A percentile compares a stretch with the other conserved stretches of the same genome.
These are phyloP conservation scores for Candida cerambycidarum DNA, from an alignment of 805 yeast genomes.

Conservation along the genomic window DNA sequence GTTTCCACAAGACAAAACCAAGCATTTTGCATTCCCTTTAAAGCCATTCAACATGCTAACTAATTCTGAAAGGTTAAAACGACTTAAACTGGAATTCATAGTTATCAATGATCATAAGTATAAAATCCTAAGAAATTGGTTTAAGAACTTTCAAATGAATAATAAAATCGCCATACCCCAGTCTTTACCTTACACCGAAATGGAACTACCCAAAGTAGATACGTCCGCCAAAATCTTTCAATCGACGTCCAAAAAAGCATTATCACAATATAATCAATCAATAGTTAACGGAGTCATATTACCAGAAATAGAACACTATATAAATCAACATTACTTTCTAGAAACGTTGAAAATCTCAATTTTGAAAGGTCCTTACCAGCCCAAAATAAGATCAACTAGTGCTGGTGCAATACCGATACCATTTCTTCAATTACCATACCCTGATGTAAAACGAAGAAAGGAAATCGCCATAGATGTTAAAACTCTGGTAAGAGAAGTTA, in stretches of 20 bases:
- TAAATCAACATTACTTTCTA: slow-evolving; percentile 28
- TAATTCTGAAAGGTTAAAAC: slow-evolving; percentile 10
- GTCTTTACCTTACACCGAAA: slow-evolving; percentile 26
- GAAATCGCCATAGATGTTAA: slow-evolving; percentile 33
- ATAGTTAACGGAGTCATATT: slow-evolving; percentile 31
- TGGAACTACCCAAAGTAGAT: slow-evolving; percentile 9
- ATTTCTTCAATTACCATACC: slow-evolving; percentile 27
- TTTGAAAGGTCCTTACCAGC: slow-evolving; percentile 37
- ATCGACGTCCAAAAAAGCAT: slow-evolving; percentile 15
- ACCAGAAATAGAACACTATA: slow-evolving; percentile 33
- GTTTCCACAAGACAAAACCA: slow-evolving; percentile 5
- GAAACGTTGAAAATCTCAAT: slow-evolving; percentile 21
- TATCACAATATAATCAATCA: slow-evolving; percentile 33
- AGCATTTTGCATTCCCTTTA: slow-evolving; percentile 13
- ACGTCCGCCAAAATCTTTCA: slow-evolving; percentile 8
- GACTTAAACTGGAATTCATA: slow-evolving; percentile 14
- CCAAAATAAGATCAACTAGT: slow-evolving; percentile 27
- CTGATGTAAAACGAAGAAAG: slow-evolving; percentile 18
- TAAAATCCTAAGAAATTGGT: slow-evolving; percentile 25
- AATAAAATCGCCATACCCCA: slow-evolving; percentile 33
- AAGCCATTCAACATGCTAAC: slow-evolving; percentile 6
- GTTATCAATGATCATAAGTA: slow-evolving; percentile 14
- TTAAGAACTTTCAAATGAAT: slow-evolving; percentile 27
- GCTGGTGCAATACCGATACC: slow-evolving; percentile 34
- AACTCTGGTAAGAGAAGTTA: slow-evolving; percentile 22